Percentiles rank a stretch among this genome's conserved stretches.
These are phyloP conservation scores for Mycena alexandri DNA, from an alignment of 768 basidiomycete genomes.

Conservation along the genomic window DNA sequence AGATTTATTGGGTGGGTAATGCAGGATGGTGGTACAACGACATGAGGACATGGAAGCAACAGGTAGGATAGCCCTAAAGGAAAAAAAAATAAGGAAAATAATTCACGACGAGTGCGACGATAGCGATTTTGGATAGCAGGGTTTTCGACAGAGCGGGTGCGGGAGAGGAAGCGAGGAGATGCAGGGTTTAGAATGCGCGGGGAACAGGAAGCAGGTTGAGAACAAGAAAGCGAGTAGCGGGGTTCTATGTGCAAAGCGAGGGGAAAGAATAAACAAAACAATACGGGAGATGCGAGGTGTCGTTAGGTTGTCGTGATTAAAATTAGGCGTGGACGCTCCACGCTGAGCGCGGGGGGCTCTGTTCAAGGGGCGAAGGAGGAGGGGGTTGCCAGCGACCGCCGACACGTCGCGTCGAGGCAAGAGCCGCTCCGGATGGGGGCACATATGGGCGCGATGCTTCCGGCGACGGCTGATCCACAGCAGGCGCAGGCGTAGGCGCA, in stretches of 20 bases:
- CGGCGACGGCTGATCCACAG: slow-evolving; percentile 32
- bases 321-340: slow-evolving; percentile 46
- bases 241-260: slow-evolving; percentile 31
- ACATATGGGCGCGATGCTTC: slow-evolving; percentile 51
- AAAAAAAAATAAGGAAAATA: slow-evolving; percentile 19
- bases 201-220: slow-evolving; percentile 27
- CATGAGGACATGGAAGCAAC: slow-evolving; percentile 22
- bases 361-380: slow-evolving; percentile 45
- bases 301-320: slow-evolving; percentile 26
- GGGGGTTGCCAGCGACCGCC: slow-evolving; percentile 60
- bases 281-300: slow-evolving; percentile 16
- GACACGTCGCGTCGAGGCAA: slow-evolving; percentile 65
- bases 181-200: background rate
- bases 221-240: slow-evolving; percentile 35
- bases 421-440: slow-evolving; percentile 67
- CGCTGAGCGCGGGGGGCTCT: slow-evolving; percentile 40
- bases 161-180: slow-evolving; percentile 27
- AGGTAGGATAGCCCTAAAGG: slow-evolving; percentile 10
- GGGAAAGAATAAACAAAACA: slow-evolving; percentile 32
- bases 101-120: slow-evolving; percentile 16
- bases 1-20: slow-evolving; percentile 20
- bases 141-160: slow-evolving; percentile 22
- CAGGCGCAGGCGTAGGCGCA: slow-evolving; percentile 29
- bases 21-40: slow-evolving; percentile 31
- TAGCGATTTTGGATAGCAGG: slow-evolving; percentile 28